Base-by-base conservation (phyloP, 331 rosid genomes). In the Rosa hybrid region DNA sequence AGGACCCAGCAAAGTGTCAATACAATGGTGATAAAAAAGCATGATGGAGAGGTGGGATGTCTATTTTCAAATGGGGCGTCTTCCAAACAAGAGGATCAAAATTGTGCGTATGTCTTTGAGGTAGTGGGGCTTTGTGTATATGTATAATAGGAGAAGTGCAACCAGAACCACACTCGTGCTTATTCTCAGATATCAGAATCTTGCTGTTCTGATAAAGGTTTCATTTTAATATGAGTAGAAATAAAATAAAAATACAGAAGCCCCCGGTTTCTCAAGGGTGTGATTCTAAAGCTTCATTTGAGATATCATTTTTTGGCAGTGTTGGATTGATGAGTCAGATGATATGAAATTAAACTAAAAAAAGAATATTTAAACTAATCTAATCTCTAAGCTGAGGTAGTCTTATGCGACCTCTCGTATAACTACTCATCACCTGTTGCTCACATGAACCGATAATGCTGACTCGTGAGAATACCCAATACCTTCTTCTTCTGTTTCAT, bases 301-400 rank as follows among this genome's bases (percentile, higher is more conserved):
- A 7, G 7, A 64, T 74, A 79, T 70, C 74, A 81, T 83, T 83
- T 54, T 75, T 46, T 63, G 76, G 75, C 68, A 86, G 82, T 65
- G 78, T 80, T 87, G 88, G 78, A 83, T 80, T 82, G 82, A 85
- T 83, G 90, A 88, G 77, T 90, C 80, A 64, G 89, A 81, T 80
- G 12, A 63, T 63, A 27, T 63, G 18, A 63, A 38, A 63, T 5
- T 10, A 63, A 27, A 12, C 65, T 21, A 59, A 8, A 17, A n/a
- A 21, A 11, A 45, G 3, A 59, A 59, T 9, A 54, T 54, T 21
- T 7, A 54, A 59, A 21, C 27, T 57, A 57, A 45, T 45, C 49
- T 45, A 45, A 59, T 57, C 69, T 27, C 42, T 0, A 57, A 57
- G 21, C 64, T 57, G 64, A 57, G 64, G 8, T 53, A 14, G 59